A percentile compares a stretch with the other conserved stretches of the same genome.
Evolutionary conservation across 2,329 filamentous ascomycete species (phyloP).

Genomic region (Pestalotiopsis sp.): DNA sequence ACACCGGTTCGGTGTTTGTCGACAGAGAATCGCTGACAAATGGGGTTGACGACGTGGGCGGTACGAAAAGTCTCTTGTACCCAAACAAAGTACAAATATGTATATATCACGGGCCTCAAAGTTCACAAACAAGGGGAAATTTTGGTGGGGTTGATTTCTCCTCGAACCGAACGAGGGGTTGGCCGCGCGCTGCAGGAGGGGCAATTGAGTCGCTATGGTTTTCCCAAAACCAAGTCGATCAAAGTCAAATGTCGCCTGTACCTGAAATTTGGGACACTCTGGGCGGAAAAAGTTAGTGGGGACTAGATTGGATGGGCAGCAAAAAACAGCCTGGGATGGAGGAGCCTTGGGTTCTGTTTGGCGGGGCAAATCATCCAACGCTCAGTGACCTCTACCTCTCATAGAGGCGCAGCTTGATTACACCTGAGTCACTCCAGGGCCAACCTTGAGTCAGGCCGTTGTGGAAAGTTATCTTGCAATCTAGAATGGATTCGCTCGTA

Average conservation of each 20-base stretch:
- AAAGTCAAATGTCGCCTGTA: neutral
- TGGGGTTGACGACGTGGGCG: neutral
- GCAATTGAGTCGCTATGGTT: neutral
- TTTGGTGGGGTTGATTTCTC: constrained; percentile 4
- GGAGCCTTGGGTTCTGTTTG: neutral
- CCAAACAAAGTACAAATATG: neutral
- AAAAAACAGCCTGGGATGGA: neutral
- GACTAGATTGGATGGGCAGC: neutral
- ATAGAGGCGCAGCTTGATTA: neutral
- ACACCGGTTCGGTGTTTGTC: neutral
- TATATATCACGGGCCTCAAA: neutral
- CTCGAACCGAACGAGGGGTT: neutral
- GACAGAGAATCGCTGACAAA: neutral
- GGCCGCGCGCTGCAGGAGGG: neutral
- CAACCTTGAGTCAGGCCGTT: neutral
- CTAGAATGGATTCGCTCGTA: neutral
- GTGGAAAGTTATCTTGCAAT: neutral
- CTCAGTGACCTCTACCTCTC: neutral
- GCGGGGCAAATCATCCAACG: neutral
- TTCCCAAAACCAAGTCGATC: neutral
- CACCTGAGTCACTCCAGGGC: neutral
- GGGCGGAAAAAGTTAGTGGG: neutral
- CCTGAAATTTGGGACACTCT: neutral
- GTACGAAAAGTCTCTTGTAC: neutral
- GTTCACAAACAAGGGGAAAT: constrained; percentile 1